Evolutionary conservation across 129 eudicot species (phyloP), one percentile per base, ranked within the genome.

Genomic region (Escallonia herrerae): DNA sequence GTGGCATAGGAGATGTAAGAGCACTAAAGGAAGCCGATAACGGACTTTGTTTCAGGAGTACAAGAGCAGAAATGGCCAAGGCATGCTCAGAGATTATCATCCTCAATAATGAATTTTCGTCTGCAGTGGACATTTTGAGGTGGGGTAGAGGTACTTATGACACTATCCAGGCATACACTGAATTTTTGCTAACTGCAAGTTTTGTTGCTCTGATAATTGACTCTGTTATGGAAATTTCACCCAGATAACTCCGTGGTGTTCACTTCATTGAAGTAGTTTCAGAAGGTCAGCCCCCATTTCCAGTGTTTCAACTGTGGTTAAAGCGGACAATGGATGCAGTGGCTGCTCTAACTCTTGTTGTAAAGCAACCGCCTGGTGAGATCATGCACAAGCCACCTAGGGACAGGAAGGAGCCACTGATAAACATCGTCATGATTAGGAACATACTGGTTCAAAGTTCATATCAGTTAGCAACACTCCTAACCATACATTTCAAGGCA

Each of bases 341-440:
- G 15, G 67, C 56, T 5, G 67, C 67, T 45, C 56, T 63, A 2
- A 56, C 67, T 46, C 56, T 47, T 1, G 67, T 56, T 43, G 37
- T 44, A 15, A 56, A 46, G n/a, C 33, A 47, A 48, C 67, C 67
- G 6, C 15, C 67, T 15, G 47, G 47, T 2, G 57, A 63, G 43
- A 15, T 63, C 2, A 44, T 47, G 56, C 56, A 63, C 3, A 46
- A 63, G 43, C 33, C 12, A 6, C 67, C 57, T 15, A 56, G 46
- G 67, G 67, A 56, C 5, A 42, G 55, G 3, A 44, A 56, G 0
- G 57, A 63, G 55, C 67, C 67, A 44, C 55, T 63, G 3, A 63
- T 63, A 6, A 63, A 41, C 56, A 63, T 46, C 15, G 22, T 63
- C 12, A 63, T 63, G 67, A 15, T 43, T 56, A 63, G 67, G 56